Evolutionary conservation across 179 eudicot genomes (phyloP).

Genomic region (Spinacia oleracea): DNA sequence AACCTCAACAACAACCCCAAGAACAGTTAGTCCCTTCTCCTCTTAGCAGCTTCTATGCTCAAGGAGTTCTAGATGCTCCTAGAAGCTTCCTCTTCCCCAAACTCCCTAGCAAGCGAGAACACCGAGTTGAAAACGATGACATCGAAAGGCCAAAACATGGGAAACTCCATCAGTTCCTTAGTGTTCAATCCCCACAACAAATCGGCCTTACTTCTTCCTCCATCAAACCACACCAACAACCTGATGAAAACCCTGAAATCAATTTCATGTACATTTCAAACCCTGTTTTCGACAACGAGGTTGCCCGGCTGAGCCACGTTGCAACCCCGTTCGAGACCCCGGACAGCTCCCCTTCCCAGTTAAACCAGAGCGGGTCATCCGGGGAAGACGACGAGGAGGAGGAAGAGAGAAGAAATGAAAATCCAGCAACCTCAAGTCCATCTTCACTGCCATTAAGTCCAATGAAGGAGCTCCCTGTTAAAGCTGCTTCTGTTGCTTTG

Average conservation of each 20-base stretch:
- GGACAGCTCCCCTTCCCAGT: constrained; percentile 63
- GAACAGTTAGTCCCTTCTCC: constrained; percentile 38
- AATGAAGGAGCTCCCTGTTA: constrained; percentile 58
- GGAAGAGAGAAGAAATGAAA: constrained; percentile 16
- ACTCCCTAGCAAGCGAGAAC: constrained; percentile 33
- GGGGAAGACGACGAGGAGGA: constrained; percentile 30
- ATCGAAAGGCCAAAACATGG: constrained; percentile 44
- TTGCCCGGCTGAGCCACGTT: constrained; percentile 14
- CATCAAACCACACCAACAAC: constrained; percentile 11
- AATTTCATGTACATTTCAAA: constrained; percentile 64
- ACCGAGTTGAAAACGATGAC: constrained; percentile 16
- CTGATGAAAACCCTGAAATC: constrained; percentile 13
- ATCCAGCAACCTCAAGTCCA: constrained; percentile 2
- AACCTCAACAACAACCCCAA: constrained; percentile 18
- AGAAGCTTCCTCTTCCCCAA: constrained; percentile 70
- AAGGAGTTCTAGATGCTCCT: constrained; percentile 71
- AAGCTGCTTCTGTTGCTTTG: constrained; percentile 48
- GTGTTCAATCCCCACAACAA: constrained; percentile 31
- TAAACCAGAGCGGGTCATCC: constrained; percentile 25
- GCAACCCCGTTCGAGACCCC: constrained; percentile 86
- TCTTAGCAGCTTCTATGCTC: constrained; percentile 54
- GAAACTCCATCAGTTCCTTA: constrained; percentile 38
- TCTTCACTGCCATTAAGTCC: constrained; percentile 52
- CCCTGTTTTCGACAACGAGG: constrained; percentile 61
- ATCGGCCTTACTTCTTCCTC: constrained; percentile 29